These are phyloP conservation scores for Claviceps digitariae DNA, from an alignment of 2,329 filamentous ascomycete genomes.

Conservation along the genomic window DNA sequence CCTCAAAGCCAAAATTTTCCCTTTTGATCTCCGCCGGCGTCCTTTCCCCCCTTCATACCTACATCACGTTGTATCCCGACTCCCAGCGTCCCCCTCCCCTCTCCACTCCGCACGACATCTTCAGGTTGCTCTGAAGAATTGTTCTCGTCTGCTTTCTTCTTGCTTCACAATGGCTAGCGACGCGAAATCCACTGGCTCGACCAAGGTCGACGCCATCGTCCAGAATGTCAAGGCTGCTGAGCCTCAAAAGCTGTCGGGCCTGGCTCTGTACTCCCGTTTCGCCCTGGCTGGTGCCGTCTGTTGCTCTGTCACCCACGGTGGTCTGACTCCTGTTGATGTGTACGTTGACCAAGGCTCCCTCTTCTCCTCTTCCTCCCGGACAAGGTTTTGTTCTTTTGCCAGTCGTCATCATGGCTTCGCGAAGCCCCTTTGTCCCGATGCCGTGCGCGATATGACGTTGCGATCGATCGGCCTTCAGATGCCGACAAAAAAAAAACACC, in stretches of 20 bases:
- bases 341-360: conserved; percentile 46
- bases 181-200: conserved; percentile 23
- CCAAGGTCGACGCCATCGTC: conserved; percentile 32
- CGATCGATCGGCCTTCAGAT: no score
- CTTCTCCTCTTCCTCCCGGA: no score
- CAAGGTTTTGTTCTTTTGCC: neutral
- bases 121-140: conserved; percentile 2
- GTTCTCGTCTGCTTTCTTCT: neutral
- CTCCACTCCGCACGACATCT: conserved; percentile 7
- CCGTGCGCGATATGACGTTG: neutral
- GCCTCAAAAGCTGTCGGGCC: conserved; percentile 30
- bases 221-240: conserved; percentile 27
- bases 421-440: neutral
- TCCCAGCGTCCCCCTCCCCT: neutral
- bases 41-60: neutral
- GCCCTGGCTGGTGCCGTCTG: conserved; percentile 95
- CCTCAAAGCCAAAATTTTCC: conserved; percentile 3
- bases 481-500: neutral
- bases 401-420: neutral
- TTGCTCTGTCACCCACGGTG: conserved; percentile 96
- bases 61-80: conserved; percentile 2
- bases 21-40: neutral
- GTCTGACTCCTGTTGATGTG: conserved; percentile 97
- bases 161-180: conserved; percentile 30
- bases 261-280: conserved; percentile 85